A percentile compares a stretch with the other conserved stretches of the same genome.
Evolutionary conservation across 805 yeast genomes (phyloP).

Genomic region (Candida arabinofermentans): DNA sequence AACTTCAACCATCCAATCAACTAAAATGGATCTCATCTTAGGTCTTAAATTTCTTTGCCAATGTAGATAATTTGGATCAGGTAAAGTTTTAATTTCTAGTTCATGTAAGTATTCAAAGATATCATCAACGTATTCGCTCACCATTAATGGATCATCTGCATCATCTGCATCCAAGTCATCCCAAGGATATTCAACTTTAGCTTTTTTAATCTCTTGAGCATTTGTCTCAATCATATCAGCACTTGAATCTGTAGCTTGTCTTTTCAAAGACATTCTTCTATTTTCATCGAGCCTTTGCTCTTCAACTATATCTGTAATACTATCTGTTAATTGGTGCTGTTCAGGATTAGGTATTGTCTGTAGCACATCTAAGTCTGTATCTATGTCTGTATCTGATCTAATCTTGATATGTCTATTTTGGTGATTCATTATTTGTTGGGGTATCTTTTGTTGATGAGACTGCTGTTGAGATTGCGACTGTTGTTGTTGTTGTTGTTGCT

Average conservation of each 20-base stretch:
- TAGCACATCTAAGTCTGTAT: background rate
- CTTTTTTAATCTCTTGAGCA: constrained; percentile 29
- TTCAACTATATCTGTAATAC: constrained; percentile 22
- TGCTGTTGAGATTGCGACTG: constrained; percentile 3
- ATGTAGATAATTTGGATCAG: constrained; percentile 62
- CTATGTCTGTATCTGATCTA: constrained; percentile 9
- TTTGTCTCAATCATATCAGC: constrained; percentile 33
- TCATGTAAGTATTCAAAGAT: constrained; percentile 77
- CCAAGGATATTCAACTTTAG: constrained; percentile 48
- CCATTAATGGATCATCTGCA: constrained; percentile 77
- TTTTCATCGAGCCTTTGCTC: constrained; percentile 27
- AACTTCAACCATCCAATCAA: constrained; percentile 93
- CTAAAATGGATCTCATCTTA: constrained; percentile 76
- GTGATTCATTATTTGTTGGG: constrained; percentile 8
- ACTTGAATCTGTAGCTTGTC: constrained; percentile 51
- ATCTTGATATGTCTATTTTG: constrained; percentile 11
- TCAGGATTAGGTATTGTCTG: background rate
- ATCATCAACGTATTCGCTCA: constrained; percentile 84
- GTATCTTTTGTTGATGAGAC: background rate
- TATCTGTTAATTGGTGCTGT: constrained; percentile 2
- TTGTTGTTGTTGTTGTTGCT: constrained; percentile 7
- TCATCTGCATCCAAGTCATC: constrained; percentile 74
- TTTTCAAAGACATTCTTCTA: constrained; percentile 36
- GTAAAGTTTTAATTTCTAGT: constrained; percentile 69
- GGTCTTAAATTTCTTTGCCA: constrained; percentile 70